These are phyloP conservation scores for Cryphonectria japonica DNA, from an alignment of 2,329 filamentous ascomycete species.

Conservation along the genomic window DNA sequence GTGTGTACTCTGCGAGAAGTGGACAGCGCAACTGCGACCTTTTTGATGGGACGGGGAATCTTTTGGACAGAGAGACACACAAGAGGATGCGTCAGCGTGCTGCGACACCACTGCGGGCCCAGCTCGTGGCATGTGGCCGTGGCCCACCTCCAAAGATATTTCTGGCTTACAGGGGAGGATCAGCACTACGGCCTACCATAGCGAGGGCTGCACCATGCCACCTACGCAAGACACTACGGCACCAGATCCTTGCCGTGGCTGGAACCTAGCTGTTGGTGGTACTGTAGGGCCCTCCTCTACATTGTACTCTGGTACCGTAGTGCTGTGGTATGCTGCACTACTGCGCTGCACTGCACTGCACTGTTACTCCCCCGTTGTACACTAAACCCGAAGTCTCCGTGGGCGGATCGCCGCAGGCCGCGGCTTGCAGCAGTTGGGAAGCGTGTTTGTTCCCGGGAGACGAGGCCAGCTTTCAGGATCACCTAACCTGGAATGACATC, in stretches of 20 bases:
- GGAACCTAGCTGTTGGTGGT: not conserved
- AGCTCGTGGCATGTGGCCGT: conserved; percentile 5
- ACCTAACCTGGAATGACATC: conserved; percentile 9
- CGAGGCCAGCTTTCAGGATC: conserved; percentile 22
- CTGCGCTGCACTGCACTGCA: not conserved
- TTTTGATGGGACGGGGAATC: conserved; percentile 7
- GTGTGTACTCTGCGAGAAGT: conserved; percentile 2
- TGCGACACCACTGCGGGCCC: conserved; percentile 8
- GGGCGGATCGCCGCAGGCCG: conserved; percentile 2
- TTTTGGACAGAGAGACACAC: conserved; percentile 8
- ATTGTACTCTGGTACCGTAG: not conserved
- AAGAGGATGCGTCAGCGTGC: conserved; percentile 10
- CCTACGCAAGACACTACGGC: not conserved
- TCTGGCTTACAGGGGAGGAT: not conserved
- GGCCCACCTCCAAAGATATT: conserved; percentile 4
- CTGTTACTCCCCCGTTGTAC: not conserved
- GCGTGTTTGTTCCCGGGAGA: conserved; percentile 13
- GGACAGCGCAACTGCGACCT: conserved; percentile 18
- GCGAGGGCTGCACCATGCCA: not conserved
- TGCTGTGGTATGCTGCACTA: not conserved
- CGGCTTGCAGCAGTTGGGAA: not conserved
- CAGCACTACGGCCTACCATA: not conserved
- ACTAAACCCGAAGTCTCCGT: conserved; percentile 2
- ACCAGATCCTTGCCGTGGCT: not conserved
- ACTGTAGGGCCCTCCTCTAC: not conserved